A percentile compares a stretch with the other conserved stretches of the same genome.
phyloP scores from a whole-genome alignment of 2,329 filamentous ascomycete species.

The Colletotrichum sojae region DNA sequence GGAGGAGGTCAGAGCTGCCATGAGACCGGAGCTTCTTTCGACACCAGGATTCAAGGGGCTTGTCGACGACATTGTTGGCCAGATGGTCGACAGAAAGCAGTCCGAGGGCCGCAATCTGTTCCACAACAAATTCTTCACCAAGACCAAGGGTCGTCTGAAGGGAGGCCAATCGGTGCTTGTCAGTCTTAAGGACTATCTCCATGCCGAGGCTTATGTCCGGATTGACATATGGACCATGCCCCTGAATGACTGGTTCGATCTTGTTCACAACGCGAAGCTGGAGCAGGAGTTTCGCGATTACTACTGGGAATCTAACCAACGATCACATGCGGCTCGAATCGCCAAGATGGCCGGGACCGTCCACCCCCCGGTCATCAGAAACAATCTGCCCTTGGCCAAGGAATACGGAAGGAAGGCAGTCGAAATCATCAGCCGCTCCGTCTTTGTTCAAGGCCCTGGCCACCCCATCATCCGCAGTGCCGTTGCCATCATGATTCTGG shows the following conservation, averaged over 20 bases:
- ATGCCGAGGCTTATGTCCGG: constrained; percentile 26
- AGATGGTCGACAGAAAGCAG: constrained; percentile 3
- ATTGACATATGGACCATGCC: constrained; percentile 19
- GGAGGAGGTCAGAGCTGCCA: neutral
- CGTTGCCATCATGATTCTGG: constrained; percentile 33
- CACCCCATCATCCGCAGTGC: constrained; percentile 33
- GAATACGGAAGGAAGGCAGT: neutral
- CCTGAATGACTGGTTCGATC: constrained; percentile 29
- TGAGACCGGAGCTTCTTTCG: constrained; percentile 25
- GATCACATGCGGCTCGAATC: neutral
- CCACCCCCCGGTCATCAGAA: neutral
- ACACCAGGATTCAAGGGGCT: constrained; percentile 12
- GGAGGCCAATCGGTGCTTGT: constrained; percentile 9
- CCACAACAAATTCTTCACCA: constrained; percentile 6
- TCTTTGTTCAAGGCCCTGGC: constrained; percentile 11
- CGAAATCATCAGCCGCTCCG: constrained; percentile 29
- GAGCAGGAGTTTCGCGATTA: constrained; percentile 25
- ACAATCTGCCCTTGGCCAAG: neutral
- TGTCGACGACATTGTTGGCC: neutral
- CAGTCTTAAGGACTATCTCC: constrained; percentile 17
- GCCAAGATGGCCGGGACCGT: constrained; percentile 3
- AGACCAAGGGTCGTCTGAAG: constrained; percentile 25
- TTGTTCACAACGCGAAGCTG: constrained; percentile 8
- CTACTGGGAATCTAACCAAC: constrained; percentile 32
- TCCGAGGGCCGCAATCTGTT: constrained; percentile 2